Evolutionary conservation across 768 basidiomycete species (phyloP), one percentile per base, ranked within the genome.

Genomic region (Chlorophyllum brunneum): DNA sequence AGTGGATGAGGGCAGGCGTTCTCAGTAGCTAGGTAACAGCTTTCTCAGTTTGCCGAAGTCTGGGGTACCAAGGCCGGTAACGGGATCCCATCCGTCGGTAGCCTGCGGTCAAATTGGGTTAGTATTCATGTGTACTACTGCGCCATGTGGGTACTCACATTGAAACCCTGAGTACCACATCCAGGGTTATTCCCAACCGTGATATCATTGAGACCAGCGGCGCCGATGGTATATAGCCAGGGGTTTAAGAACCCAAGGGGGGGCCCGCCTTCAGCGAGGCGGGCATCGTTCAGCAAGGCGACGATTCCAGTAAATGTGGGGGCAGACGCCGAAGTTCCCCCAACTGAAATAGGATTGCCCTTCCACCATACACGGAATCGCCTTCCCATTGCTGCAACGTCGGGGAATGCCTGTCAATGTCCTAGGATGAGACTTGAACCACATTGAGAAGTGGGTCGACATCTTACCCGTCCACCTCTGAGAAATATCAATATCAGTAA

Each of bases 241-340:
- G 83, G 85, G 63, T 86, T 86, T 54, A 88, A 67, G 66, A 86
- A 85, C 0, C 85, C 85, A n/a, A 87, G 66, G 22, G 82, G 51
- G 8, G n/a, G n/a, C n/a, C n/a, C n/a, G n/a, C n/a, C n/a, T n/a
- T n/a, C n/a, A n/a, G n/a, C n/a, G n/a, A n/a, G n/a, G n/a, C n/a
- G n/a, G n/a, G 76, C 81, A 51, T 87, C 83, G 47, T 87, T 86
- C 46, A 88, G 65, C 56, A 88, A 73, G 2, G 85, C 74, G 15
- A 87, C 70, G 46, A 88, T 68, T 22, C 75, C 80, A 5, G 86
- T 76, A 53, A 90, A 83, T 0, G 83, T 73, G 0, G 86, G 87
- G 6, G 82, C 60, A 1, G 85, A 62, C 0, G 82, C 82, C 11
- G 85, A 86, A 1, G 88, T 90, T 29, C 88, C 88, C 1, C 70